Percentiles rank a stretch among this genome's conserved stretches.
Conservation (phyloP, 2,329 filamentous ascomycete species). For the Grosmannia penicillata region DNA sequence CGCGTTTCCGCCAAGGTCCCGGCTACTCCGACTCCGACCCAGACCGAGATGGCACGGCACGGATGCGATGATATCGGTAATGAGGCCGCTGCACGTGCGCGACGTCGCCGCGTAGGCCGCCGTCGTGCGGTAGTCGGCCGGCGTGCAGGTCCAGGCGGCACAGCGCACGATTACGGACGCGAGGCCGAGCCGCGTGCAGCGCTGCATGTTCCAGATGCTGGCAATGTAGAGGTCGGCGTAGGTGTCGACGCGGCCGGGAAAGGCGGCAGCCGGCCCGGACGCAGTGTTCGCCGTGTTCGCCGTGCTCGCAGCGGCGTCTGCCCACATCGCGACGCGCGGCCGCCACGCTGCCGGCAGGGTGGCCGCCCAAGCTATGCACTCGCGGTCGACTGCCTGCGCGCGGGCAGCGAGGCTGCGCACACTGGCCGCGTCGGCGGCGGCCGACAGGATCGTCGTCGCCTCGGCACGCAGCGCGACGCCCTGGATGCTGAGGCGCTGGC, state of each 20-base stretch:
- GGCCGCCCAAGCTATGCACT: slow-evolving; percentile 35
- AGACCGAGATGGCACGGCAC: slow-evolving; percentile 44
- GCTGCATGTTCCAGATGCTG: slow-evolving; percentile 40
- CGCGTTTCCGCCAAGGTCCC: neutral
- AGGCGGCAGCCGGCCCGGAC: too few species aligned
- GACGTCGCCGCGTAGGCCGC: slow-evolving; percentile 43
- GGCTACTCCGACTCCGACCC: neutral
- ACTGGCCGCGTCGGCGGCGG: slow-evolving; percentile 28
- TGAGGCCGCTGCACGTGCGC: slow-evolving; percentile 33
- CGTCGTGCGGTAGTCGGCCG: slow-evolving; percentile 47
- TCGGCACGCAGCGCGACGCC: slow-evolving; percentile 41
- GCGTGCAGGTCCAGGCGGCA: slow-evolving; percentile 43
- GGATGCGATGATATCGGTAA: slow-evolving; percentile 44
- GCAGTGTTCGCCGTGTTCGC: too few species aligned
- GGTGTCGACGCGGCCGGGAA: slow-evolving; percentile 43
- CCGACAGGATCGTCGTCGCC: slow-evolving; percentile 33
- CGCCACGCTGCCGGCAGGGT: slow-evolving; percentile 33
- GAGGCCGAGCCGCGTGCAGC: slow-evolving; percentile 38
- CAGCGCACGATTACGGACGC: slow-evolving; percentile 42
- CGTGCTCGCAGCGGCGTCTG: too few species aligned
- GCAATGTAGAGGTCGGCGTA: slow-evolving; percentile 45
- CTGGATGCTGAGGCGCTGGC: slow-evolving; percentile 37
- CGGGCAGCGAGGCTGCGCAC: slow-evolving; percentile 36
- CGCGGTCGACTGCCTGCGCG: slow-evolving; percentile 36
- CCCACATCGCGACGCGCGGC: slow-evolving; percentile 40